Conservation (phyloP, 306 rosid genomes). For the Vigna unguiculata region DNA sequence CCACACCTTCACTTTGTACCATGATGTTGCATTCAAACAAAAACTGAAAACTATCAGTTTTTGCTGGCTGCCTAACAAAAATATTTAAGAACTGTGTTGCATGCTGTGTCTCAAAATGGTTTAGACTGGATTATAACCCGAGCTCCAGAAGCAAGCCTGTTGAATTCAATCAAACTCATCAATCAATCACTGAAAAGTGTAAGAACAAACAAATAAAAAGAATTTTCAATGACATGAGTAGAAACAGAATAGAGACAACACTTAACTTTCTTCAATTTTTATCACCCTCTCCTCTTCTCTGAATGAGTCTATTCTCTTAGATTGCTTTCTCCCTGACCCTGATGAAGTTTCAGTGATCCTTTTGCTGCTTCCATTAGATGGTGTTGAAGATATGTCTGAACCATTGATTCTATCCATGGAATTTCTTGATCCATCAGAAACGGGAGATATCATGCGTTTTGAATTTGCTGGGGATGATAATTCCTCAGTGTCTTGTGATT, state of each 20-base stretch:
- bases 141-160: constrained; percentile 99
- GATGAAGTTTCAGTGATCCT: constrained; percentile 61
- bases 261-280: constrained; percentile 98
- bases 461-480: constrained; percentile 63
- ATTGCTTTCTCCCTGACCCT: constrained; percentile 53
- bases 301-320: constrained; percentile 60
- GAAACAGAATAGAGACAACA: constrained; percentile 40
- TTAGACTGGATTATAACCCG: constrained; percentile 87
- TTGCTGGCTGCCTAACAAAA: constrained; percentile 28
- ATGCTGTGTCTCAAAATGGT: constrained; percentile 47
- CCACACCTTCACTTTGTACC: constrained; percentile 57
- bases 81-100: constrained; percentile 49
- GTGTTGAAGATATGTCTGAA: constrained; percentile 42
- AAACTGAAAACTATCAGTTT: constrained; percentile 33
- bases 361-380: constrained; percentile 59
- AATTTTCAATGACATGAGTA: constrained; percentile 23
- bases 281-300: constrained; percentile 77
- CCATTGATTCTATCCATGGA: constrained; percentile 62
- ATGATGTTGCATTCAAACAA: constrained; percentile 52
- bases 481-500: constrained; percentile 59
- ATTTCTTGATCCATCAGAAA: constrained; percentile 68
- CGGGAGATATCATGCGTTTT: constrained; percentile 71
- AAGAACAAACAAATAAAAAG: background rate
- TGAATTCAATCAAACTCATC: constrained; percentile 48
- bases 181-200: constrained; percentile 37